These are phyloP conservation scores for Mikania micrantha DNA, from an alignment of 129 eudicot genomes.

Conservation along the genomic window DNA sequence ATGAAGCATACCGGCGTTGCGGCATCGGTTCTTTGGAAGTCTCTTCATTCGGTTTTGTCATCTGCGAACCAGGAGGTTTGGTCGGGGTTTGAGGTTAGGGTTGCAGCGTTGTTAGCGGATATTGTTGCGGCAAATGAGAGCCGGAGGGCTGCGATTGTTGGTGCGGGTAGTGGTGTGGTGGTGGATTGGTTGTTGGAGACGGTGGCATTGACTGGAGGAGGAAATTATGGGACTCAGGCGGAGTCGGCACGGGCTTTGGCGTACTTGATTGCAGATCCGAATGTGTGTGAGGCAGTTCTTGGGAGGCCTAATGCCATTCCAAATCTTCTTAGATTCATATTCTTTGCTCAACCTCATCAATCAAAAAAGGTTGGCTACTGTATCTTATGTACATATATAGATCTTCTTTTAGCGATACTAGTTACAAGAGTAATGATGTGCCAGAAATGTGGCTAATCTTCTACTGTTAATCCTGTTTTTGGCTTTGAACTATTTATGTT, in stretches of 20 bases:
- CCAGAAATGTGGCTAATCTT: background rate
- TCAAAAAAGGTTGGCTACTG: constrained; percentile 16
- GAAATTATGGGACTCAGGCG: constrained; percentile 51
- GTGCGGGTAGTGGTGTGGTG: constrained; percentile 90
- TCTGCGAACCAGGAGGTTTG: constrained; percentile 92
- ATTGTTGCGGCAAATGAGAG: constrained; percentile 83
- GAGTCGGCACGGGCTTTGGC: constrained; percentile 96
- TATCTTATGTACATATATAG: background rate
- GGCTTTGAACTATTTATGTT: background rate
- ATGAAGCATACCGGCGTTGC: constrained; percentile 79
- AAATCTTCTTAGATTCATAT: constrained; percentile 68
- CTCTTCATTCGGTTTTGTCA: constrained; percentile 65
- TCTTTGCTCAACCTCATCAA: constrained; percentile 70
- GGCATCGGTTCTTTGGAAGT: constrained; percentile 82
- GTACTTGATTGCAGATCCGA: constrained; percentile 76
- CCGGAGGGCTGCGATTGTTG: constrained; percentile 77
- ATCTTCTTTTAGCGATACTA: background rate
- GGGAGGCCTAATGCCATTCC: constrained; percentile 77
- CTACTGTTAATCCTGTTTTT: background rate
- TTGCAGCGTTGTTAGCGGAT: constrained; percentile 81
- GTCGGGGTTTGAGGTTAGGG: constrained; percentile 85
- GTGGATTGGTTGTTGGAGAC: constrained; percentile 82
- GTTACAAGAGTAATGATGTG: background rate
- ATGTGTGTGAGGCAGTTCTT: constrained; percentile 59
- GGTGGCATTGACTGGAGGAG: constrained; percentile 46